These are phyloP conservation scores for Aspergillus sp. DNA, from an alignment of 2,329 filamentous ascomycete species.

Conservation along the genomic window DNA sequence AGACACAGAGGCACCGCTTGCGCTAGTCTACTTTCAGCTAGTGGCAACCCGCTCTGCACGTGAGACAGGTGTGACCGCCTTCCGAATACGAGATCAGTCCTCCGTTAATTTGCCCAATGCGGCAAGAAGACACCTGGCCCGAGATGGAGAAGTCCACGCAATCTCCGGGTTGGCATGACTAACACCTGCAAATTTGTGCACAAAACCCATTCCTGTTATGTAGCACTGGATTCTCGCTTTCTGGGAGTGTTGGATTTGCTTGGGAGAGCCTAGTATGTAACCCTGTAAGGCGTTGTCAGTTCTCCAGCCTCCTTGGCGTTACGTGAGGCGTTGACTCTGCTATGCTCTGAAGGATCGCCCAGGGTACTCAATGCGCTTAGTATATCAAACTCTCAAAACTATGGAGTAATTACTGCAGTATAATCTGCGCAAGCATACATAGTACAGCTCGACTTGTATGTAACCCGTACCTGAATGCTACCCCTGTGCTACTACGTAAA, in stretches of 20 bases:
- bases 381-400: not conserved
- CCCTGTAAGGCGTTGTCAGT: no score
- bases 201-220: no score
- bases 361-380: not conserved
- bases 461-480: not conserved
- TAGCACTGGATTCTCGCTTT: no score
- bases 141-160: not conserved
- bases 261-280: no score
- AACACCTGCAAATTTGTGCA: not conserved
- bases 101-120: not conserved
- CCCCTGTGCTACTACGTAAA: not conserved
- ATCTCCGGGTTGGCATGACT: not conserved
- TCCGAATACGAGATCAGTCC: not conserved
- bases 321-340: no score
- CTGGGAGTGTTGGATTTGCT: no score
- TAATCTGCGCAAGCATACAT: not conserved
- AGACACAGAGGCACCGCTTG: not conserved
- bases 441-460: not conserved
- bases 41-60: not conserved
- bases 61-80: not conserved
- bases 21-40: not conserved
- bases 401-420: not conserved
- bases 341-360: no score
- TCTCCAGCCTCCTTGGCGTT: no score
- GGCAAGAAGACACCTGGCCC: not conserved